A percentile compares a stretch with the other conserved stretches of the same genome.
These are phyloP conservation scores for Paraleonurus japonicus DNA, from an alignment of 257 asterid species.

Conservation along the genomic window DNA sequence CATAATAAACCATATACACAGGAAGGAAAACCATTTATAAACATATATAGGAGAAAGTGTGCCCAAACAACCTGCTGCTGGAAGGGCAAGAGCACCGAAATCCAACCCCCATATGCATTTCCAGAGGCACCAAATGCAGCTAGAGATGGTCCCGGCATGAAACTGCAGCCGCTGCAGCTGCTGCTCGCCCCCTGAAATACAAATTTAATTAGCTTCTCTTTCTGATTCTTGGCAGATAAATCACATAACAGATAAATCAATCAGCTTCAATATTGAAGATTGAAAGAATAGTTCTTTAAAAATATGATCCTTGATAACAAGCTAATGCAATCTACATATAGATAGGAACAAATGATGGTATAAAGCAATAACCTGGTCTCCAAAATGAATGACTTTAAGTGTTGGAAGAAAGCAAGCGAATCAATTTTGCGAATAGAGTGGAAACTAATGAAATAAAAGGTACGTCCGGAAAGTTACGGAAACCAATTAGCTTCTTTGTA, in stretches of 20 bases:
- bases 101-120: constrained; percentile 65
- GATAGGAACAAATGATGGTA: background rate
- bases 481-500: constrained; percentile 3
- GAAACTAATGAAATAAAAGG: background rate
- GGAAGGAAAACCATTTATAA: constrained; percentile 4
- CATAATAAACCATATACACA: constrained; percentile 16
- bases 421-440: background rate
- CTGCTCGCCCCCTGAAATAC: constrained; percentile 68
- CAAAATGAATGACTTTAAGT: background rate
- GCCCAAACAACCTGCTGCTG: constrained; percentile 77
- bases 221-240: background rate
- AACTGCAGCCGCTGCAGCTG: constrained; percentile 73
- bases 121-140: constrained; percentile 57
- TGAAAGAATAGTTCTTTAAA: background rate
- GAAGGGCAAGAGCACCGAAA: constrained; percentile 73
- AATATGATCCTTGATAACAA: background rate
- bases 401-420: background rate
- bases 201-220: constrained; percentile 23
- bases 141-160: constrained; percentile 67
- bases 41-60: background rate
- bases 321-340: background rate
- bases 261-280: background rate
- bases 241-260: background rate
- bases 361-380: background rate
- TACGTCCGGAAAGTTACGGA: background rate